phyloP scores from a whole-genome alignment of 2,329 filamentous ascomycete genomes.

The Colletotrichum tamarilloi region DNA sequence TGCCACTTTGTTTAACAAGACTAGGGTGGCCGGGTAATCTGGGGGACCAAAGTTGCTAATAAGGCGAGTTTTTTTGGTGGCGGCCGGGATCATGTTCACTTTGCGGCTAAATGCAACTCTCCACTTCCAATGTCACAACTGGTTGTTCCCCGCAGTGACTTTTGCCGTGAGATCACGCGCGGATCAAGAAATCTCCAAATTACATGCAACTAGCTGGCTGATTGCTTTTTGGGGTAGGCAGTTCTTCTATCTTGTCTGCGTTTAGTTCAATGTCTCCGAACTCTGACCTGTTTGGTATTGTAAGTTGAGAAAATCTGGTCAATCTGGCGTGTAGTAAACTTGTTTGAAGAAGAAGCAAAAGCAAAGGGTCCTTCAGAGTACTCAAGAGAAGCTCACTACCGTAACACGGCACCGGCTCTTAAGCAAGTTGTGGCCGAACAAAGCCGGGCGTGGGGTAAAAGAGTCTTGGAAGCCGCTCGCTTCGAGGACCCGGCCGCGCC shows the following conservation, averaged over 20 bases:
- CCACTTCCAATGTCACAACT: constrained; percentile 26
- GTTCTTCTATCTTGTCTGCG: background rate
- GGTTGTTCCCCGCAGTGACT: constrained; percentile 26
- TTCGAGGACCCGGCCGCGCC: constrained; percentile 5
- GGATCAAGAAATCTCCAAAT: constrained; percentile 5
- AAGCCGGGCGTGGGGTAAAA: constrained; percentile 8
- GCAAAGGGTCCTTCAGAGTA: background rate
- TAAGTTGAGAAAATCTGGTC: too few relatives aligned
- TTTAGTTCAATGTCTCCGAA: background rate
- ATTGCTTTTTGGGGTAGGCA: constrained; percentile 19
- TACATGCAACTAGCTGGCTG: background rate
- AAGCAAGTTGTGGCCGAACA: background rate
- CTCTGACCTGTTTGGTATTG: background rate
- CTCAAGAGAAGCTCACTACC: too few relatives aligned
- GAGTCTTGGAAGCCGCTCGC: background rate
- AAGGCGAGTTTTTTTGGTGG: background rate
- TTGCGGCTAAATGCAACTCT: constrained; percentile 35
- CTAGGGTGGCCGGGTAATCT: constrained; percentile 21
- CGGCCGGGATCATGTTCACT: background rate
- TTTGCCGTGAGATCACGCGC: constrained; percentile 8
- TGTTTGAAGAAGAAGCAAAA: background rate
- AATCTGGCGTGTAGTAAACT: background rate
- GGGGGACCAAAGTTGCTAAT: background rate
- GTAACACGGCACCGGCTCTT: background rate
- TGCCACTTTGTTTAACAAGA: background rate